Conservation (phyloP, 495 filamentous ascomycete species). For the Aspergillus nanangensis region DNA sequence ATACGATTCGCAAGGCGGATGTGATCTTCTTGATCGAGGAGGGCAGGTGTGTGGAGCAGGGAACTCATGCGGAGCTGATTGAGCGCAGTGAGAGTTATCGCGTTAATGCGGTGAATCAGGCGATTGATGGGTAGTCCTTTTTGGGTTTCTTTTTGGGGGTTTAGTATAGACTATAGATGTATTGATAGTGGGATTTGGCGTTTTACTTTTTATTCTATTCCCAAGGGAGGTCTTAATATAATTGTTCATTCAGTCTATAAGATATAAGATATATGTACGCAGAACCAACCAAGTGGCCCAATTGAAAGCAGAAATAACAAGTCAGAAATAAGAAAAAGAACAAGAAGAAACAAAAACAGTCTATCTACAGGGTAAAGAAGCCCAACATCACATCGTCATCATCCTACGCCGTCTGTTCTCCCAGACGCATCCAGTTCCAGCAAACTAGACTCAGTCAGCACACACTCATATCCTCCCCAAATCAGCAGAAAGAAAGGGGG, state of each 20-base stretch:
- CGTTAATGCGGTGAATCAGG: slow-evolving; percentile 42
- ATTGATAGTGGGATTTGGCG: too few species aligned
- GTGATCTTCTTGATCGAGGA: slow-evolving; percentile 70
- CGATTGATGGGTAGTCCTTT: slow-evolving; percentile 3
- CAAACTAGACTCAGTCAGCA: not conserved
- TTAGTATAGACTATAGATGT: too few species aligned
- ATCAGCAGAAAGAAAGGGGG: not conserved
- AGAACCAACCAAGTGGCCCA: too few species aligned
- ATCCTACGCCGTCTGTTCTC: not conserved
- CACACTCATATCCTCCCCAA: not conserved
- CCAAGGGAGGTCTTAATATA: too few species aligned
- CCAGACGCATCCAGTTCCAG: not conserved
- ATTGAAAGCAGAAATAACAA: too few species aligned
- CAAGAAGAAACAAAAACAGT: not conserved
- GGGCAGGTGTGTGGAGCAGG: slow-evolving; percentile 59
- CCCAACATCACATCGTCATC: not conserved
- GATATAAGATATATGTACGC: too few species aligned
- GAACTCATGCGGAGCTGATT: slow-evolving; percentile 64
- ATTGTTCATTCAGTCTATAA: too few species aligned
- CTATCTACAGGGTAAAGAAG: not conserved
- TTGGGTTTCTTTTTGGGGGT: not conserved
- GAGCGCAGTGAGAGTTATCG: slow-evolving; percentile 53
- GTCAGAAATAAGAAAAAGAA: not conserved
- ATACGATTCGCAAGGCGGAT: slow-evolving; percentile 69
- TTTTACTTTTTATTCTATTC: too few species aligned